These are phyloP conservation scores for Hortiboletus campestris DNA, from an alignment of 768 basidiomycete species.

Conservation along the genomic window DNA sequence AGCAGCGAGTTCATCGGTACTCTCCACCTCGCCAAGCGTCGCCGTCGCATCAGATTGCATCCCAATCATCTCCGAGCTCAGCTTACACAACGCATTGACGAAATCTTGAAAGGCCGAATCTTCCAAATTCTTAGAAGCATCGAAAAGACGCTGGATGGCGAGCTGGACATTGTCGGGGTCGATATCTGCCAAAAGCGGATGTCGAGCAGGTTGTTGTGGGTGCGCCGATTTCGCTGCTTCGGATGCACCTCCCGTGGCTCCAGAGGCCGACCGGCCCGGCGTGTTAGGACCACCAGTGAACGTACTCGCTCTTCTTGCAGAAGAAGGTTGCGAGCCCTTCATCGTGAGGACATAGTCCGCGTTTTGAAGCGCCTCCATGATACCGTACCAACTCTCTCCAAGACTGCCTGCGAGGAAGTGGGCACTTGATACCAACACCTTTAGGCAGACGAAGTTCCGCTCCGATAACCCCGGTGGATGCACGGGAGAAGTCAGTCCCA, in stretches of 20 bases:
- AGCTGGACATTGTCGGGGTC: conserved; percentile 72
- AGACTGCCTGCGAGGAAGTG: conserved; percentile 82
- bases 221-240: conserved; percentile 21
- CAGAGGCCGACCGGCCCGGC: conserved; percentile 40
- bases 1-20: conserved; percentile 34
- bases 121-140: conserved; percentile 79
- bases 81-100: conserved; percentile 69
- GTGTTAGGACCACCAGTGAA: conserved; percentile 34
- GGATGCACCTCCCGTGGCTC: conserved; percentile 14
- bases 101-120: conserved; percentile 83
- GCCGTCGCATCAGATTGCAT: conserved; percentile 59
- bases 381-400: conserved; percentile 88
- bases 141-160: conserved; percentile 82
- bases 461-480: conserved; percentile 79
- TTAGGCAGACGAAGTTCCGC: conserved; percentile 88
- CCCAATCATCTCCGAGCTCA: conserved; percentile 91
- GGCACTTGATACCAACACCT: conserved; percentile 73
- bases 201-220: conserved; percentile 34
- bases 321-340: conserved; percentile 43
- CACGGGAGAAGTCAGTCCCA: conserved; percentile 52
- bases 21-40: conserved; percentile 29
- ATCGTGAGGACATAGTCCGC: conserved; percentile 86
- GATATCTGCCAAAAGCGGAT: conserved; percentile 67
- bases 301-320: conserved; percentile 33
- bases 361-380: conserved; percentile 90